Percentiles rank a stretch among this genome's conserved stretches.
These are phyloP conservation scores for Primulina tabacum DNA, from an alignment of 257 asterid genomes.

Conservation along the genomic window DNA sequence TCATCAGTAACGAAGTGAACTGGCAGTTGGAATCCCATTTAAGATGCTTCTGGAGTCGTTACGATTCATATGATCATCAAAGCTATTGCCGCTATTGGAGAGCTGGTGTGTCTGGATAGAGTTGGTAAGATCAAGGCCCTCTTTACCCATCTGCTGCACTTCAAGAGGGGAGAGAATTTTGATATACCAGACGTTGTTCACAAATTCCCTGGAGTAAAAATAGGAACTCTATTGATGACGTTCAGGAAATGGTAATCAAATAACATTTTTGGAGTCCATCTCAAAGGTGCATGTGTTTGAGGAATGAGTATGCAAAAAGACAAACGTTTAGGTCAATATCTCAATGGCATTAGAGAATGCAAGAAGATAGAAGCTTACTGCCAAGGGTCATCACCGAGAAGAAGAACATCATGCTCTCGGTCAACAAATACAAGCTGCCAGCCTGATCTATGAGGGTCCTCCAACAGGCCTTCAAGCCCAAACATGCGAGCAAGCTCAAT, in stretches of 20 bases:
- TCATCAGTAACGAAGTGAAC: conserved; percentile 60
- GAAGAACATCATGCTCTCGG: conserved; percentile 95
- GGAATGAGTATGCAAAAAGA: neutral
- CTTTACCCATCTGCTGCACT: conserved; percentile 95
- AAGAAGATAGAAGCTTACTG: conserved; percentile 55
- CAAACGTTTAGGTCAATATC: neutral
- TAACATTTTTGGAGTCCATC: neutral
- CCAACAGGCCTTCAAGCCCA: conserved; percentile 90
- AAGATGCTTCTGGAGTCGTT: conserved; percentile 53
- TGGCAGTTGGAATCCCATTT: conserved; percentile 66
- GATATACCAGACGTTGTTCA: conserved; percentile 80
- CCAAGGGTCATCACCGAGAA: conserved; percentile 99
- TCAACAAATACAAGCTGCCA: conserved; percentile 99
- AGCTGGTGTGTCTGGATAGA: conserved; percentile 41
- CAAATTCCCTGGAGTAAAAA: conserved; percentile 61
- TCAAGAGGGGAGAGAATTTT: conserved; percentile 86
- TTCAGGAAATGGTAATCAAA: neutral
- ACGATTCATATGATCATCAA: conserved; percentile 48
- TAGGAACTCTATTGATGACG: neutral
- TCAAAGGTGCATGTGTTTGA: neutral
- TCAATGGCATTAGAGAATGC: neutral
- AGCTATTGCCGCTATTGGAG: conserved; percentile 40
- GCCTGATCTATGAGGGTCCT: conserved; percentile 99
- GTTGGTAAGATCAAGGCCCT: conserved; percentile 64
- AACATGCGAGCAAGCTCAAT: conserved; percentile 91